Conservation (phyloP, 2,329 filamentous ascomycete species). For the Cadophora malorum region DNA sequence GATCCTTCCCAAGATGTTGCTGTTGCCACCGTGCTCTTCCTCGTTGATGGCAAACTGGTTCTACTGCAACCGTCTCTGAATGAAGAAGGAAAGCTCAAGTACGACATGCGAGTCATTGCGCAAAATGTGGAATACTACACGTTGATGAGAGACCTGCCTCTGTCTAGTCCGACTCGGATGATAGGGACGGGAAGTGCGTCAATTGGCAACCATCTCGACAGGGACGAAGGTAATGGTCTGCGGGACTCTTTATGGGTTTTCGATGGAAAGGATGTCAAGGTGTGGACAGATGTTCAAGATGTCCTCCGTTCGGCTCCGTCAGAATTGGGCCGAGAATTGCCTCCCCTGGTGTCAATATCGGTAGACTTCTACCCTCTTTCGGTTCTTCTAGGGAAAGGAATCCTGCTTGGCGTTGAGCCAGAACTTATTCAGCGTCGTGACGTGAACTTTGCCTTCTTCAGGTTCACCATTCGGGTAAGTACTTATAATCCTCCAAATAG, state of each 20-base stretch:
- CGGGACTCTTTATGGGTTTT: slow-evolving; percentile 94
- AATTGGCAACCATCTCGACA: slow-evolving; percentile 29
- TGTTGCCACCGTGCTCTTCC: slow-evolving; percentile 88
- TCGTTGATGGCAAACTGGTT: slow-evolving; percentile 97
- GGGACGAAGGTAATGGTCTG: slow-evolving; percentile 51
- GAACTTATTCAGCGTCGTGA: slow-evolving; percentile 94
- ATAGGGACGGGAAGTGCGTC: slow-evolving; percentile 17
- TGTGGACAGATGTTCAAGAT: slow-evolving; percentile 89
- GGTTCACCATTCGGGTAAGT: slow-evolving; percentile 84
- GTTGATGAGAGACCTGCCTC: slow-evolving; percentile 84
- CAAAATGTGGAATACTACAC: slow-evolving; percentile 97
- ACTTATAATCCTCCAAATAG: neutral
- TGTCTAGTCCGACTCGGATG: slow-evolving; percentile 28
- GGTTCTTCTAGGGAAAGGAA: slow-evolving; percentile 84
- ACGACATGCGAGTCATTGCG: slow-evolving; percentile 96
- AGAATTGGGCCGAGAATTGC: slow-evolving; percentile 72
- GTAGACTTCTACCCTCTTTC: slow-evolving; percentile 97
- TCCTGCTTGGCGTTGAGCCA: slow-evolving; percentile 88
- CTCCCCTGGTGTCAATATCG: slow-evolving; percentile 75
- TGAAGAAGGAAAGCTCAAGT: slow-evolving; percentile 85
- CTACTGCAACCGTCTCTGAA: slow-evolving; percentile 86
- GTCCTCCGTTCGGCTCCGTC: slow-evolving; percentile 74
- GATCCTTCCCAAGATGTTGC: slow-evolving; percentile 96
- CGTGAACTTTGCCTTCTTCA: slow-evolving; percentile 87
- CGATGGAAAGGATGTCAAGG: slow-evolving; percentile 82